phyloP scores from a whole-genome alignment of 2,329 filamentous ascomycete species.

The Raffaelea ambrosiae region DNA sequence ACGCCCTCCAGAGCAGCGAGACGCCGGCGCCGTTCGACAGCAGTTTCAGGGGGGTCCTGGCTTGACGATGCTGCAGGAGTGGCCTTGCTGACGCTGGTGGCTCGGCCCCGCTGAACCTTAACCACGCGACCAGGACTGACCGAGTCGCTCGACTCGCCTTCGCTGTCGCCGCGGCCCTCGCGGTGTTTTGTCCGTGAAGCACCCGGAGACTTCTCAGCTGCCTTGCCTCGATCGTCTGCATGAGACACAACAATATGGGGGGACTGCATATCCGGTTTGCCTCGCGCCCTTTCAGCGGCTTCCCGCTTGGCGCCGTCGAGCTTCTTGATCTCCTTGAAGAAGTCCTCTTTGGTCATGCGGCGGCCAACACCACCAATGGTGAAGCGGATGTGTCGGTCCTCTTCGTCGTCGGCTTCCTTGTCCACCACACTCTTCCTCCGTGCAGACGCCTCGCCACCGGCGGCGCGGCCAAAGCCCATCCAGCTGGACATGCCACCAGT shows the following conservation, averaged over 20 bases:
- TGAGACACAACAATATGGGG: constrained; percentile 3
- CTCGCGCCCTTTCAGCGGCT: constrained; percentile 42
- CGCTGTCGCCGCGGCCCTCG: background rate
- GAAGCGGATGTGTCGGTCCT: constrained; percentile 67
- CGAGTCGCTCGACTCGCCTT: background rate
- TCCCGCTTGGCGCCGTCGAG: constrained; percentile 58
- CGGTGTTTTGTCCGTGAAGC: background rate
- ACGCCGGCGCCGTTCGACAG: constrained; percentile 59
- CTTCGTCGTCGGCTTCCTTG: constrained; percentile 44
- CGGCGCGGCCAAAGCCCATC: constrained; percentile 32
- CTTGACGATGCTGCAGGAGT: background rate
- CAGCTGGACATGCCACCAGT: constrained; percentile 37
- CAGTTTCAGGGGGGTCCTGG: constrained; percentile 44
- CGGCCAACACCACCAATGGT: constrained; percentile 64
- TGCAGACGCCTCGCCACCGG: constrained; percentile 18
- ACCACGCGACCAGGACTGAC: background rate
- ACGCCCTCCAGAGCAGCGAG: constrained; percentile 42
- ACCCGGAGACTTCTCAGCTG: background rate
- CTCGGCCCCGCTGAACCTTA: background rate
- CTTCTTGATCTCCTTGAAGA: constrained; percentile 64
- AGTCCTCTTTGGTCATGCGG: constrained; percentile 73
- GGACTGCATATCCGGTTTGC: constrained; percentile 27
- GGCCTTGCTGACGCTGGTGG: background rate
- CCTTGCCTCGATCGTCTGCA: background rate
- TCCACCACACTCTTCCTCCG: constrained; percentile 32